A percentile compares a stretch with the other conserved stretches of the same genome.
phyloP scores from a whole-genome alignment of 2,329 filamentous ascomycete species.

The Coccinonectria pachysandricola region DNA sequence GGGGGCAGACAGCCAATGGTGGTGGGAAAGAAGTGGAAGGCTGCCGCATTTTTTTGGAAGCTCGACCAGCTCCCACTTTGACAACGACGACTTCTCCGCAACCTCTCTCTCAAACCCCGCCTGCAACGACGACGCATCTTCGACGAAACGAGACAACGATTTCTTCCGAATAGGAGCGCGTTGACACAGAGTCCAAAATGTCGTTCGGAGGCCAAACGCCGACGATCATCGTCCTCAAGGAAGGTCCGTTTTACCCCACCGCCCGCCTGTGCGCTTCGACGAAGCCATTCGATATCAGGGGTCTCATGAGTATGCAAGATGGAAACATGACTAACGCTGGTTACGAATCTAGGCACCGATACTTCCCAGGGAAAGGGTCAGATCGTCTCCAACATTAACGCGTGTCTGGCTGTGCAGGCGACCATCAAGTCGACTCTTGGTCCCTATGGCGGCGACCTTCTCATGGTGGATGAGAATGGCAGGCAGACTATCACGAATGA shows the following conservation, averaged over 20 bases:
- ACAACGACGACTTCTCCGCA: too few species aligned
- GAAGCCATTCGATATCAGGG: too few species aligned
- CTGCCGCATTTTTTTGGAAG: constrained; percentile 42
- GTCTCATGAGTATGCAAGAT: constrained; percentile 3
- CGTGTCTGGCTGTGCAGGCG: constrained; percentile 87
- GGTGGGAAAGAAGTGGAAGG: constrained; percentile 26
- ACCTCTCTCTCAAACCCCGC: constrained; percentile 8
- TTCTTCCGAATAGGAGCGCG: constrained; percentile 4
- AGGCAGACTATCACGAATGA: constrained; percentile 98
- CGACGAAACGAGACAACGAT: too few species aligned
- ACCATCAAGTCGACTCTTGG: constrained; percentile 95
- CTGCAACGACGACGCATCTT: constrained; percentile 6
- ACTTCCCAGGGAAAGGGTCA: constrained; percentile 95
- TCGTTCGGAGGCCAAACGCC: constrained; percentile 96
- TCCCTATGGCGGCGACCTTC: constrained; percentile 90
- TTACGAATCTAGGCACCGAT: constrained; percentile 69
- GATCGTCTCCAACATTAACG: constrained; percentile 96
- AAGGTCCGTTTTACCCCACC: constrained; percentile 58
- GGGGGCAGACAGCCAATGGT: constrained; percentile 18
- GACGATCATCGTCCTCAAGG: constrained; percentile 95
- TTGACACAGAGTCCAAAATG: constrained; percentile 51
- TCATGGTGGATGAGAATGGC: constrained; percentile 94
- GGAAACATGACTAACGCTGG: constrained; percentile 6
- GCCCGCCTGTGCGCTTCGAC: too few species aligned
- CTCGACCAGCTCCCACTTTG: constrained; percentile 27